phyloP scores from a whole-genome alignment of 768 basidiomycete genomes.

The Tephrocybe rancida region DNA sequence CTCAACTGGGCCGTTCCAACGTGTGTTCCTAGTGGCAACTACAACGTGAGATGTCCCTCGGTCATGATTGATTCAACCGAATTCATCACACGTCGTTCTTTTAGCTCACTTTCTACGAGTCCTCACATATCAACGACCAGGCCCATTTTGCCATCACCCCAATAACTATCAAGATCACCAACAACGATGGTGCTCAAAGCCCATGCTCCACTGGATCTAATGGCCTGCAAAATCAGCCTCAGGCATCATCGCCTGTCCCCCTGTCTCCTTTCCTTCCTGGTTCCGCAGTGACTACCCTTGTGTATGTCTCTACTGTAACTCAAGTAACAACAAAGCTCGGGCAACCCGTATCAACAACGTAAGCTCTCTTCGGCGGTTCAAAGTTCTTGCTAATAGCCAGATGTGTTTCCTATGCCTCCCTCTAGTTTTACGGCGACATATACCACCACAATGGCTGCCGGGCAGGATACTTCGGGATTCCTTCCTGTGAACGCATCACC shows the following conservation, averaged over 20 bases:
- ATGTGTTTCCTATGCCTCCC: not conserved
- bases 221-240: slow-evolving; percentile 32
- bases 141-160: slow-evolving; percentile 42
- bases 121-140: slow-evolving; percentile 31
- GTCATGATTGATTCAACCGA: not conserved
- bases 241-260: slow-evolving; percentile 32
- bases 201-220: slow-evolving; percentile 26
- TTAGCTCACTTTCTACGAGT: slow-evolving; percentile 51
- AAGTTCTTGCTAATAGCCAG: not conserved
- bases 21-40: slow-evolving; percentile 39
- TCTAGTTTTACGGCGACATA: slow-evolving; percentile 1
- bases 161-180: slow-evolving; percentile 36
- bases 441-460: not conserved
- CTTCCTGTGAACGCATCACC: slow-evolving; percentile 1
- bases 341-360: slow-evolving; percentile 1
- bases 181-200: slow-evolving; percentile 24
- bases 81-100: not conserved
- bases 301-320: slow-evolving; percentile 22
- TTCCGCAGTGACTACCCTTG: slow-evolving; percentile 9
- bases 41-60: slow-evolving; percentile 38
- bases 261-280: slow-evolving; percentile 31
- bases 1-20: slow-evolving; percentile 40
- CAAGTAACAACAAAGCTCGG: not conserved
- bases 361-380: not conserved
- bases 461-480: not conserved